Percentiles rank a stretch among this genome's conserved stretches.
Conservation (phyloP, 148 eudicot genomes). For the Salicornia ramosissima region DNA sequence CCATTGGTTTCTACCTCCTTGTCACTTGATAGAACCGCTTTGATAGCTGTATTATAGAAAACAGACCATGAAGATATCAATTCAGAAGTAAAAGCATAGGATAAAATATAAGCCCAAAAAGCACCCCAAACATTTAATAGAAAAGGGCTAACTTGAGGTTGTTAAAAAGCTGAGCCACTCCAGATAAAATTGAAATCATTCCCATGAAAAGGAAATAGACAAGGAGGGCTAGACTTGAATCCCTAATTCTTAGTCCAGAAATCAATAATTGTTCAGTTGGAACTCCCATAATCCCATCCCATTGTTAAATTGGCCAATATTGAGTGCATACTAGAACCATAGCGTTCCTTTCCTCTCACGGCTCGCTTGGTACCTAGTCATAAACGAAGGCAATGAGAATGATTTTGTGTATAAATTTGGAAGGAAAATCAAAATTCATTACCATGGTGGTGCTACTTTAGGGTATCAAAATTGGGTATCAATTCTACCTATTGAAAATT, state of each 20-base stretch:
- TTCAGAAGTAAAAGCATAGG: not conserved
- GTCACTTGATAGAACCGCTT: slow-evolving; percentile 54
- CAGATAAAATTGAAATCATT: slow-evolving; percentile 4
- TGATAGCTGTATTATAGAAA: slow-evolving; percentile 37
- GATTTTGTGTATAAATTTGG: no score
- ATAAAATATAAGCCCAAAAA: not conserved
- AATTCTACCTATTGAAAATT: no score
- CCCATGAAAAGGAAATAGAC: not conserved
- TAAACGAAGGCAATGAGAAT: no score
- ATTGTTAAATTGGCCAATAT: not conserved
- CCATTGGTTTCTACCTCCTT: slow-evolving; percentile 39
- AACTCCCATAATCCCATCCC: no score
- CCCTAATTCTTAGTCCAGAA: not conserved
- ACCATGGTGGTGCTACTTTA: no score
- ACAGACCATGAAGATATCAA: slow-evolving; percentile 5
- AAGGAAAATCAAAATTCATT: no score
- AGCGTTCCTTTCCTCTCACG: not conserved
- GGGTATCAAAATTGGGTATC: no score
- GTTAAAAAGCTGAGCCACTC: not conserved
- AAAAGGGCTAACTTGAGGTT: not conserved
- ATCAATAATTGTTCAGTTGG: no score
- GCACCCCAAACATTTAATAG: not conserved
- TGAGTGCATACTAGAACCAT: not conserved
- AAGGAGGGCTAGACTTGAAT: not conserved
- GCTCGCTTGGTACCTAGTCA: no score